Conservation (phyloP, 148 eudicot genomes). For the Rhododendron williamsianum region DNA sequence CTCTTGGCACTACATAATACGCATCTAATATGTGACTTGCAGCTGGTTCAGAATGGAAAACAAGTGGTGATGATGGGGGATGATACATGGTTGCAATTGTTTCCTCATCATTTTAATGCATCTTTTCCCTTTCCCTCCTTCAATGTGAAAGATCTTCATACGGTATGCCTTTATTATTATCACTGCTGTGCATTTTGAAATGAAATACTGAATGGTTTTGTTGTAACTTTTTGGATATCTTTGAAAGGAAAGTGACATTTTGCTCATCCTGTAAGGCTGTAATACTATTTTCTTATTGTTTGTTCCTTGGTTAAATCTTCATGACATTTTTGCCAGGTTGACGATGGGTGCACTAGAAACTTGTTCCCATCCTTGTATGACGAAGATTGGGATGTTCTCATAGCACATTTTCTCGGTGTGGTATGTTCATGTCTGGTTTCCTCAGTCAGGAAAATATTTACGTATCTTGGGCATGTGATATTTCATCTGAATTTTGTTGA, state of each 20-base stretch:
- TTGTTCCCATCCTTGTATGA: slow-evolving; percentile 66
- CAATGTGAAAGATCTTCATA: slow-evolving; percentile 92
- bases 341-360: slow-evolving; percentile 76
- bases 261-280: not conserved
- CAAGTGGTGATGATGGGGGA: slow-evolving; percentile 99
- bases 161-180: slow-evolving; percentile 42
- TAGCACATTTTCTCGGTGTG: slow-evolving; percentile 99
- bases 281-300: not conserved
- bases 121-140: slow-evolving; percentile 95
- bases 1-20: not conserved
- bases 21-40: slow-evolving; percentile 17
- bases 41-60: slow-evolving; percentile 89
- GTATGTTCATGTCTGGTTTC: slow-evolving; percentile 35
- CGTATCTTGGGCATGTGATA: slow-evolving; percentile 2
- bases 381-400: slow-evolving; percentile 88
- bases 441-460: not conserved
- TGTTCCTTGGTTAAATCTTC: not conserved
- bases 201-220: not conserved
- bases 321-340: slow-evolving; percentile 49
- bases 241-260: not conserved
- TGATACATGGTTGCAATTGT: slow-evolving; percentile 95
- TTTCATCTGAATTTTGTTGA: not conserved
- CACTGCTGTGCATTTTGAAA: not conserved
- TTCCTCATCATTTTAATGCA: slow-evolving; percentile 77
- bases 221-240: not conserved